Conservation (phyloP, 768 basidiomycete genomes). For the Termitomyces sp. region DNA sequence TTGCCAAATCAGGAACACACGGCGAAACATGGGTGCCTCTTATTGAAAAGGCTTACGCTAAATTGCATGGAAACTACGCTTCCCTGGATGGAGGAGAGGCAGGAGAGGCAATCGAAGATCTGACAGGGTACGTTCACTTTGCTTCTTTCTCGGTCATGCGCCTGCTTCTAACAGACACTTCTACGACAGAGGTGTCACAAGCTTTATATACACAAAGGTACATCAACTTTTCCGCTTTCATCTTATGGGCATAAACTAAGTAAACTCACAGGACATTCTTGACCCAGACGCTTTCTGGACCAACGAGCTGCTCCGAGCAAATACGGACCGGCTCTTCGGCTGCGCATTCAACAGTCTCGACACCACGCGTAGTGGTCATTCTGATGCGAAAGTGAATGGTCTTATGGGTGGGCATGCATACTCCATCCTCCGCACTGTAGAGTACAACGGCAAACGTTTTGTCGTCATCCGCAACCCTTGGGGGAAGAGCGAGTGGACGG, state of each 20-base stretch:
- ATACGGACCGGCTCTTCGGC: conserved; percentile 49
- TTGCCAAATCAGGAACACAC: conserved; percentile 45
- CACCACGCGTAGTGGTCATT: conserved; percentile 25
- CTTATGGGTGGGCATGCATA: conserved; percentile 45
- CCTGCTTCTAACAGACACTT: neutral
- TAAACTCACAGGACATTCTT: conserved; percentile 42
- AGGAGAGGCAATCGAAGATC: conserved; percentile 54
- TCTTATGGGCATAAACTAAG: neutral
- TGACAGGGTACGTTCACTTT: conserved; percentile 45
- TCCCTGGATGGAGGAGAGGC: conserved; percentile 40
- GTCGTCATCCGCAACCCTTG: conserved; percentile 54
- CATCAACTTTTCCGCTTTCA: neutral
- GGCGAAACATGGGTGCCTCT: conserved; percentile 60
- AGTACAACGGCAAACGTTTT: conserved; percentile 48
- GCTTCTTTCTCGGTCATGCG: neutral
- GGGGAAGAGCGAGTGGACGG: conserved; percentile 50
- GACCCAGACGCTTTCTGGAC: conserved; percentile 50
- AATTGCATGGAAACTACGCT: conserved; percentile 52
- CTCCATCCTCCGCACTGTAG: conserved; percentile 47
- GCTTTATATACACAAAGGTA: conserved; percentile 28
- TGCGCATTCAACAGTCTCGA: conserved; percentile 40
- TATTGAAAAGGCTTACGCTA: conserved; percentile 60
- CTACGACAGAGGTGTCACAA: conserved; percentile 24
- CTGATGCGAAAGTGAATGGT: conserved; percentile 32
- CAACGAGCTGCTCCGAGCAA: conserved; percentile 45